Evolutionary conservation across 805 yeast genomes (phyloP).

Genomic region (Huiozyma sinensis): DNA sequence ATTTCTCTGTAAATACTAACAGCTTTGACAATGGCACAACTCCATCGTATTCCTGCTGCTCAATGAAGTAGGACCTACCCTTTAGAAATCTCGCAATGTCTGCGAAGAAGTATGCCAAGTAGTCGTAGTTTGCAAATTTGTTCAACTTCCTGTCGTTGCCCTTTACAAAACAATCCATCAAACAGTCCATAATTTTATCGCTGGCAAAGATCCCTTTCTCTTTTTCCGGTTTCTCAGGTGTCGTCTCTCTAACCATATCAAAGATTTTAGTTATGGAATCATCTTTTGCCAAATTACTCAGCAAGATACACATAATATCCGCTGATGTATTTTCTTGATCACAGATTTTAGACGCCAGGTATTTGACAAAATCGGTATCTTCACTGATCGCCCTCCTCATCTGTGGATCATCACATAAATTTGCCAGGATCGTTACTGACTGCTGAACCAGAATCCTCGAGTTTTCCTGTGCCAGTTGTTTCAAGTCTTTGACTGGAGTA

Average conservation of each 20-base stretch:
- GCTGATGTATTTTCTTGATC: conserved; percentile 54
- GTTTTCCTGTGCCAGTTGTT: conserved; percentile 42
- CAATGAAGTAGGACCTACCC: conserved; percentile 71
- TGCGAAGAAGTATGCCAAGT: conserved; percentile 78
- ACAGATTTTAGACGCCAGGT: conserved; percentile 39
- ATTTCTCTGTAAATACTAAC: conserved; percentile 72
- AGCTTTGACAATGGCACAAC: conserved; percentile 76
- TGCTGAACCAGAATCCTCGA: conserved; percentile 49
- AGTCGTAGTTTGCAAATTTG: conserved; percentile 66
- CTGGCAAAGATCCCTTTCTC: conserved; percentile 41
- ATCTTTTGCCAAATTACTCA: conserved; percentile 77
- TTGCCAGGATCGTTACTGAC: conserved; percentile 70
- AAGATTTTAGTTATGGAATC: conserved; percentile 50
- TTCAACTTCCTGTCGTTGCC: conserved; percentile 67
- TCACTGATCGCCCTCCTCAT: conserved; percentile 56
- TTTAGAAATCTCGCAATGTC: conserved; percentile 68
- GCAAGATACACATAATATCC: conserved; percentile 71
- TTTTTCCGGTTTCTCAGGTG: conserved; percentile 24
- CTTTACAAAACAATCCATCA: conserved; percentile 82
- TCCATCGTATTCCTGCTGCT: conserved; percentile 59
- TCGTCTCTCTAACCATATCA: conserved; percentile 25
- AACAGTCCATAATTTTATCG: conserved; percentile 54
- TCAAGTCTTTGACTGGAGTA: conserved; percentile 64
- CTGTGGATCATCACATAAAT: conserved; percentile 60
- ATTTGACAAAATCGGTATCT: conserved; percentile 47